Evolutionary conservation across 1,284 basidiomycete species (phyloP).

Genomic region (Gomphus sp.): DNA sequence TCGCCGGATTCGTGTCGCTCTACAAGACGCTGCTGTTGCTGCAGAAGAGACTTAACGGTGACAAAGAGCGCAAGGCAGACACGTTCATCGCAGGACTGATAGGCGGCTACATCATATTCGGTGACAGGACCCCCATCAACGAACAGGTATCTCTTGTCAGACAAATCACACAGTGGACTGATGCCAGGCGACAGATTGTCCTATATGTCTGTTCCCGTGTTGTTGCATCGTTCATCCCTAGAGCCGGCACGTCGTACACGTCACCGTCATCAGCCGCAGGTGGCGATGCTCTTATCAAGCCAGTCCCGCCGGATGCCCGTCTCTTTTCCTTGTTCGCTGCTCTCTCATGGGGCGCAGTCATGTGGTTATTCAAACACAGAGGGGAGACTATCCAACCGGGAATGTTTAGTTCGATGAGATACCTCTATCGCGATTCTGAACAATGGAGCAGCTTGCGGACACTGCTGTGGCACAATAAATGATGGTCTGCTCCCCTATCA

Average conservation of each 20-base stretch:
- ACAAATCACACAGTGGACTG: slow-evolving; percentile 9
- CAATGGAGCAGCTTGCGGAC: slow-evolving; percentile 63
- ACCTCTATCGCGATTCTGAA: slow-evolving; percentile 76
- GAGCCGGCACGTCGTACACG: slow-evolving; percentile 34
- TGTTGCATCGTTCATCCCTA: slow-evolving; percentile 79
- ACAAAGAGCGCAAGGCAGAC: slow-evolving; percentile 74
- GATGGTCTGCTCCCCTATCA: slow-evolving; percentile 15
- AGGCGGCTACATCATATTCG: slow-evolving; percentile 91
- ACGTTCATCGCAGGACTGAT: slow-evolving; percentile 91
- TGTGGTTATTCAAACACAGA: slow-evolving; percentile 89
- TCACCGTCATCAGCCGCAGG: slow-evolving; percentile 24
- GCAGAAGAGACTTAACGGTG: slow-evolving; percentile 73
- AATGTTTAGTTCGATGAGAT: slow-evolving; percentile 81
- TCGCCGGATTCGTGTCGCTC: slow-evolving; percentile 88
- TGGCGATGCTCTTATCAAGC: slow-evolving; percentile 35
- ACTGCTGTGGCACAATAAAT: slow-evolving; percentile 74
- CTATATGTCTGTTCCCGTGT: slow-evolving; percentile 91
- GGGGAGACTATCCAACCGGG: slow-evolving; percentile 89
- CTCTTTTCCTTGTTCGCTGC: slow-evolving; percentile 89
- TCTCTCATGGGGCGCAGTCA: slow-evolving; percentile 90
- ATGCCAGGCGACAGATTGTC: slow-evolving; percentile 61
- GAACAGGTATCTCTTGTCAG: slow-evolving; percentile 60
- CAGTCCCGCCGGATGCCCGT: slow-evolving; percentile 71
- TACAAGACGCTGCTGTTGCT: slow-evolving; percentile 86
- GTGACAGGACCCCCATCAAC: slow-evolving; percentile 93